Base-by-base conservation (phyloP, 768 basidiomycete species). In the Cyclocybe cylindracea region DNA sequence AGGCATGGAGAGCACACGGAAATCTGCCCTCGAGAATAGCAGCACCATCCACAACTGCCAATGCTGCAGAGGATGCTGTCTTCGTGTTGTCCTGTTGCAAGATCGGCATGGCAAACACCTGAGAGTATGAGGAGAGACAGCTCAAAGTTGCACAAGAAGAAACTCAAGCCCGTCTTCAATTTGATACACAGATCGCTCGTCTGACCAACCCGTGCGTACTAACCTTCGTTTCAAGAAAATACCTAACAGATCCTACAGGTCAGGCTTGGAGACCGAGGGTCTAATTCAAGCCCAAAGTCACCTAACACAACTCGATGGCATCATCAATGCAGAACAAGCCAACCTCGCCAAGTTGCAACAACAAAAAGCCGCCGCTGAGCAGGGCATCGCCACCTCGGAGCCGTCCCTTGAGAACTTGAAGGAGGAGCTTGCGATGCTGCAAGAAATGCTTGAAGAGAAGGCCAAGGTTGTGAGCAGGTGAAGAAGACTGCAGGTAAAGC, bases 41-140 rank as follows among this genome's bases (percentile, higher is more conserved):
- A 8, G 67, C 71, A 14, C 71, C 95, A 16, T 70, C 78, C 14
- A 66, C 71, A 3, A 76, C 78, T 4, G 77, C 97, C 60, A 79
- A 94, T 57, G 75, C 72, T 6, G 93, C 91, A 0, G 97, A 98
- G 64, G 91, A 93, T 61, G 73, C 73, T 2, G 71, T 95, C 10
- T 98, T 95, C 63, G 73, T 68, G 1, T 67, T 71, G 3, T 98
- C 98, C 72, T 98, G 95, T 64, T 65, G 70, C 35, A 80, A 83
- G 58, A 94, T 98, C 57, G 80, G 84, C 8, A 86, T 97, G 6
- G 66, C 71, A 11, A 86, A 86, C 68, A 93, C 98, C 56, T 84
- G 95, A 24, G 92, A 95, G 59, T 99, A 95, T 64, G 96, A 98
- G 69, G 89, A 93, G 64, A 84, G 89, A 16, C 93, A 96, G 62